phyloP scores from a whole-genome alignment of 2,329 filamentous ascomycete genomes.

The Clarireedia monteithiana region DNA sequence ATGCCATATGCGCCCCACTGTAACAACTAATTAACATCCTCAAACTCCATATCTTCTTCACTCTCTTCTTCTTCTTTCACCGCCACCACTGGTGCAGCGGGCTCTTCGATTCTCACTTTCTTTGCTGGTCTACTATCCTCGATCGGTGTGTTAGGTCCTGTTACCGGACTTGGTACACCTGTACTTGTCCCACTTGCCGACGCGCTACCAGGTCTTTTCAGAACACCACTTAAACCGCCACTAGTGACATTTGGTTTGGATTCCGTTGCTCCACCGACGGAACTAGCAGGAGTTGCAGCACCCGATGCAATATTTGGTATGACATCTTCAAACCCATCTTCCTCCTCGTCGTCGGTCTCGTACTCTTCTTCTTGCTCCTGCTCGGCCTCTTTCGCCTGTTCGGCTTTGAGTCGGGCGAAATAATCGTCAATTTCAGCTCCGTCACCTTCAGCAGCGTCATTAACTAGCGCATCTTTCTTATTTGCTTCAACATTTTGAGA shows the following conservation, averaged over 20 bases:
- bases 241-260: conserved; percentile 14
- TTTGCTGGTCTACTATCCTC: conserved; percentile 46
- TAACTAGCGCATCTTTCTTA: conserved; percentile 37
- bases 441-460: conserved; percentile 38
- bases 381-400: conserved; percentile 44
- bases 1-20: background rate
- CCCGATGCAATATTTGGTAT: conserved; percentile 22
- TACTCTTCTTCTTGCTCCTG: conserved; percentile 44
- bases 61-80: conserved; percentile 38
- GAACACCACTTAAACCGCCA: conserved; percentile 18
- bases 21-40: conserved; percentile 38
- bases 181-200: conserved; percentile 28
- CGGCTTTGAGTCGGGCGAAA: conserved; percentile 57
- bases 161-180: conserved; percentile 27
- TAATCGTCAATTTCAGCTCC: conserved; percentile 56
- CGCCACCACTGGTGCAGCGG: conserved; percentile 18
- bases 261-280: conserved; percentile 16
- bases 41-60: conserved; percentile 51
- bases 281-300: conserved; percentile 25
- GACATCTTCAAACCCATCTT: conserved; percentile 41
- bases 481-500: conserved; percentile 34
- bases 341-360: conserved; percentile 40
- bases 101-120: conserved; percentile 52
- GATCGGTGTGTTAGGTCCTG: conserved; percentile 28
- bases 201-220: conserved; percentile 26